Conservation (phyloP, 225 moss, liverwort and hornwort genomes). For the Neckera pumila region DNA sequence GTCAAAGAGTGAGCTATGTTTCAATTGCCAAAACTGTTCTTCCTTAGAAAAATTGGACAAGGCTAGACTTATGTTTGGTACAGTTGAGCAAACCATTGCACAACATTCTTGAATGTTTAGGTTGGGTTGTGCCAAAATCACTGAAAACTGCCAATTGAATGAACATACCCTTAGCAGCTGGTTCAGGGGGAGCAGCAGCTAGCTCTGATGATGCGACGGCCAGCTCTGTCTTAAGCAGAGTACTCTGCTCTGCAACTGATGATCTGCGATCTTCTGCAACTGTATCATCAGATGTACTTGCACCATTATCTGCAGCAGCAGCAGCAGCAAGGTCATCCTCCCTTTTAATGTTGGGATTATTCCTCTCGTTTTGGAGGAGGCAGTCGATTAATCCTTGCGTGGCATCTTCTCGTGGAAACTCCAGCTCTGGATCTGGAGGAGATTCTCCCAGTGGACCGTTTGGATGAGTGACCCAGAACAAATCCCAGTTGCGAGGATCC, state of each 20-base stretch:
- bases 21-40: background rate
- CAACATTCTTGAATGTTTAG: background rate
- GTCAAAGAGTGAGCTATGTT: background rate
- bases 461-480: slow-evolving; percentile 6
- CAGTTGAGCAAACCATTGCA: background rate
- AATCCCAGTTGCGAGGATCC: slow-evolving; percentile 21
- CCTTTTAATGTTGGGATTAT: background rate
- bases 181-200: background rate
- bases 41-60: background rate
- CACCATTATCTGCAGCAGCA: background rate
- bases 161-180: background rate
- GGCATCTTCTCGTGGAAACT: slow-evolving; percentile 17
- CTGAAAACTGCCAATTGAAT: background rate
- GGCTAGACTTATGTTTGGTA: background rate
- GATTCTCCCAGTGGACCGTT: background rate
- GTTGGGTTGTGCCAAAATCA: background rate
- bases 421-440: background rate
- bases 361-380: background rate
- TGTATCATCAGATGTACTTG: background rate
- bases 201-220: background rate
- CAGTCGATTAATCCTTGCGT: slow-evolving; percentile 9
- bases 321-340: background rate
- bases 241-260: background rate
- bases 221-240: background rate
- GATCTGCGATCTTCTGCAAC: background rate